Conservation (phyloP, 2,329 filamentous ascomycete genomes). For the Daldinia eschscholtzii region DNA sequence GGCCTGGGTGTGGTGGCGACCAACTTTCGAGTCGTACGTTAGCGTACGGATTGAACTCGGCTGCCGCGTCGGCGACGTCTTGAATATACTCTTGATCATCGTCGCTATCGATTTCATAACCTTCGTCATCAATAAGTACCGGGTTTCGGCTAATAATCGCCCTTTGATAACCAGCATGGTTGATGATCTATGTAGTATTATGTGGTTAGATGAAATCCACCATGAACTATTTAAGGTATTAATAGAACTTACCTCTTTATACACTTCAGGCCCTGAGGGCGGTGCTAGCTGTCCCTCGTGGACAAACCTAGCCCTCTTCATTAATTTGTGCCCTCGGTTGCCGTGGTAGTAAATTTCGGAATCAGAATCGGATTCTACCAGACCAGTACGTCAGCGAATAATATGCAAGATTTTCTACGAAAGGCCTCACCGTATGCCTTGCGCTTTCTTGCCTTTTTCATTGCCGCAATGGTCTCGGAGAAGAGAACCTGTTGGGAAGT, state of each 20-base stretch:
- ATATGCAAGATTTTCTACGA: constrained; percentile 7
- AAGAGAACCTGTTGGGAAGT: constrained; percentile 72
- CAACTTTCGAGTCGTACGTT: constrained; percentile 78
- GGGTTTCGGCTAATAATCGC: constrained; percentile 81
- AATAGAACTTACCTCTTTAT: constrained; percentile 73
- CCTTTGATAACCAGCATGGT: constrained; percentile 79
- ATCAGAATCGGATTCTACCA: constrained; percentile 81
- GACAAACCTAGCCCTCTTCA: constrained; percentile 79
- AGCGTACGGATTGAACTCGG: constrained; percentile 80
- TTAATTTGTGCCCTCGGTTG: constrained; percentile 84
- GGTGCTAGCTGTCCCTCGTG: constrained; percentile 77
- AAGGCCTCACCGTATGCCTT: constrained; percentile 69
- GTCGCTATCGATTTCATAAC: constrained; percentile 79
- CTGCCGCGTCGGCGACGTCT: constrained; percentile 71
- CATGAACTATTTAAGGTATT: not conserved
- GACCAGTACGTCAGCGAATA: constrained; percentile 46
- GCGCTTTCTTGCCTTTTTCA: constrained; percentile 76
- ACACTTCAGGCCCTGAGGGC: constrained; percentile 73
- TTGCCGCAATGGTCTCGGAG: constrained; percentile 74
- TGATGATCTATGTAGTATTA: constrained; percentile 68
- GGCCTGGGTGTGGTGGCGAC: constrained; percentile 48
- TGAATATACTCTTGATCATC: constrained; percentile 74
- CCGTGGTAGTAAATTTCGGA: constrained; percentile 76
- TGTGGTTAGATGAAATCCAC: constrained; percentile 32
- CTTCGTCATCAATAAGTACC: constrained; percentile 79